Conservation (phyloP, 1,139 yeast genomes). For the Taphrina deformans region DNA sequence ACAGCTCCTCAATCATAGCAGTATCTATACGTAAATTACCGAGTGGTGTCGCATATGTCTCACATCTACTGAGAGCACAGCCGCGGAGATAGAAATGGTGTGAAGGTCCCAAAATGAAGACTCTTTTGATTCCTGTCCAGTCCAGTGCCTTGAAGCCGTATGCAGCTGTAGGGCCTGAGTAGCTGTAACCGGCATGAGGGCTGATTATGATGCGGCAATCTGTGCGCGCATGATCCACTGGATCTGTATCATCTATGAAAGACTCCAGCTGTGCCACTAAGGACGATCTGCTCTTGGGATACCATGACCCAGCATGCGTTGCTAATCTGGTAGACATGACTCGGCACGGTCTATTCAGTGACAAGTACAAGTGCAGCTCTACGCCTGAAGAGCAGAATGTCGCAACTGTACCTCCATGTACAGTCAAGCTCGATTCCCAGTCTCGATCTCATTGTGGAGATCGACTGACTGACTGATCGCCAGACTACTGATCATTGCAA, state of each 20-base stretch:
- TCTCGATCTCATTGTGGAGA: too few relatives aligned
- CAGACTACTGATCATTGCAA: not conserved
- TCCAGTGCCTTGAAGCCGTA: slow-evolving; percentile 77
- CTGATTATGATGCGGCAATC: slow-evolving; percentile 40
- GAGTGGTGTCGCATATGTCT: slow-evolving; percentile 71
- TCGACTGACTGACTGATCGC: not conserved
- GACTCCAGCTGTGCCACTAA: slow-evolving; percentile 55
- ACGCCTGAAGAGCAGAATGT: too few relatives aligned
- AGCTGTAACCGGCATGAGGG: slow-evolving; percentile 85
- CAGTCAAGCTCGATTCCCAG: too few relatives aligned
- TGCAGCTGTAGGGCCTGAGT: slow-evolving; percentile 76
- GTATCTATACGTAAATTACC: slow-evolving; percentile 71
- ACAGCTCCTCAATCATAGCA: slow-evolving; percentile 49
- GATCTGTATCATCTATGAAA: slow-evolving; percentile 46
- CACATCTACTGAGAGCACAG: slow-evolving; percentile 59
- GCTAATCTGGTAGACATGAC: slow-evolving; percentile 59
- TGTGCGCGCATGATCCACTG: slow-evolving; percentile 40
- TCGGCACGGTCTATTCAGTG: too few relatives aligned
- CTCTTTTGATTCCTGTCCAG: slow-evolving; percentile 55
- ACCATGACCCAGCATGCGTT: slow-evolving; percentile 91
- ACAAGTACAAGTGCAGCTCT: too few relatives aligned
- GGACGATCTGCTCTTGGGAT: slow-evolving; percentile 52
- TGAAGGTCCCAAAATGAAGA: slow-evolving; percentile 87
- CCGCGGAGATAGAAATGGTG: slow-evolving; percentile 81
- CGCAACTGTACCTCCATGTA: too few relatives aligned